A percentile compares a stretch with the other conserved stretches of the same genome.
These are phyloP conservation scores for Xanthoconium purpureum DNA, from an alignment of 768 basidiomycete species.

Conservation along the genomic window DNA sequence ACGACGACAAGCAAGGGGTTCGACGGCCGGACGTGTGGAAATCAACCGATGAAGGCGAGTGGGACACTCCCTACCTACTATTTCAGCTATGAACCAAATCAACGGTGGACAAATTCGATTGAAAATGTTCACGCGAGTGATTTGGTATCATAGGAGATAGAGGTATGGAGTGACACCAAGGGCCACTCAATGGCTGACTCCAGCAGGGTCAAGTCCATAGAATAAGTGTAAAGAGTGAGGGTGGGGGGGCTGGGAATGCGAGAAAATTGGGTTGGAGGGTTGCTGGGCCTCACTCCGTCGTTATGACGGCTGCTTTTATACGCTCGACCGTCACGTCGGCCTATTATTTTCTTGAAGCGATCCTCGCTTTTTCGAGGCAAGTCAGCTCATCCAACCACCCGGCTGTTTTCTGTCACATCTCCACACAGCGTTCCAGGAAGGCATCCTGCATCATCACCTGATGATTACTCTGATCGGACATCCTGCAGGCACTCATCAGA, in stretches of 20 bases:
- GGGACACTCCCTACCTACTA: constrained; percentile 45
- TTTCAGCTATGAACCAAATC: constrained; percentile 61
- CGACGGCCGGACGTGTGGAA: constrained; percentile 2
- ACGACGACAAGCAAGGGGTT: background rate
- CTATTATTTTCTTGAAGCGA: constrained; percentile 5
- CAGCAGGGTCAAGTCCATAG: constrained; percentile 9
- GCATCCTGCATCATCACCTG: constrained; percentile 15
- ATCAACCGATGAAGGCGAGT: constrained; percentile 11
- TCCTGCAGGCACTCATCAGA: constrained; percentile 19
- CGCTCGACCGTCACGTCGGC: background rate
- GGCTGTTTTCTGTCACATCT: constrained; percentile 21
- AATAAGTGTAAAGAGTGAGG: background rate
- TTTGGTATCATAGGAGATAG: constrained; percentile 41
- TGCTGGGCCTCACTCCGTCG: background rate
- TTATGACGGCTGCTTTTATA: constrained; percentile 20
- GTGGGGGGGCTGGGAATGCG: constrained; percentile 15
- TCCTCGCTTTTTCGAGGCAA: constrained; percentile 8
- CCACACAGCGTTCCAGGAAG: constrained; percentile 9
- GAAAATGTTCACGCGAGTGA: constrained; percentile 29
- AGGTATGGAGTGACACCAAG: constrained; percentile 31
- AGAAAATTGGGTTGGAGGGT: constrained; percentile 16
- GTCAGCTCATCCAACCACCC: constrained; percentile 4
- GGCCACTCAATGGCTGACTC: constrained; percentile 15
- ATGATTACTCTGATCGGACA: constrained; percentile 23
- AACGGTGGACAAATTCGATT: constrained; percentile 32